Evolutionary conservation across 2,329 filamentous ascomycete genomes (phyloP), one percentile per base, ranked within the genome.

Genomic region (Fusarium falciforme): DNA sequence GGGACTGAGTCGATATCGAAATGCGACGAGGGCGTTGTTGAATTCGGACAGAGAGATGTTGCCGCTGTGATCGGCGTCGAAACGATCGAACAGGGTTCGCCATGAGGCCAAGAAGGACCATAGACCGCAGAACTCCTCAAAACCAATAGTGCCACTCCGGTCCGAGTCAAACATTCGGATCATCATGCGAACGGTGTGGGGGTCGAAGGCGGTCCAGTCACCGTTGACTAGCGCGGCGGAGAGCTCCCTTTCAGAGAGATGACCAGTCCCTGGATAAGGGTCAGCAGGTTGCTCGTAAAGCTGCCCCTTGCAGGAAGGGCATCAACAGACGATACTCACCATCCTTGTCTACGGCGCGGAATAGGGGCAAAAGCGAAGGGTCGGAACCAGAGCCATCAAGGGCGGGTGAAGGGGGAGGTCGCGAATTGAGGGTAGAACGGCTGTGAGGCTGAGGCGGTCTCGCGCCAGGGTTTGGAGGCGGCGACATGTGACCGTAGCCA

Each of bases 111-210:
- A 89, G 84, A 98, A 99, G 20, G 93, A 94, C 96, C 96, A 99
- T 25, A 99, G 88, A 20, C 94, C 96, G 81, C 95, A 97, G 83
- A 99, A 99, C 84, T 98, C 96, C 74, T 96, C 92, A 82, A 98
- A 98, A 70, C 93, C 95, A 82, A 99, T 97, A 16, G 93, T 93
- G 61, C 95, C 95, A 71, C 90, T 93, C 77, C 94, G 93, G 84
- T 98, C 94, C 67, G 93, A 94, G 85, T 98, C 96, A 84, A 99
- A 99, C 96, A 99, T 98, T 80, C 95, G 93, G 76, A 99, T 98
- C 95, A 99, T 98, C 94, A 98, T 98, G 80, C 93, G 93, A 74
- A 98, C 95, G 2, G 96, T 99, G 78, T 98, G 93, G 6, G 92
- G 89, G 83, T 99, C 95, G 82, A 99, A 99, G 6, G 94, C 90